Evolutionary conservation across 331 rosid species (phyloP).

Genomic region (Pyracantha coccinea): DNA sequence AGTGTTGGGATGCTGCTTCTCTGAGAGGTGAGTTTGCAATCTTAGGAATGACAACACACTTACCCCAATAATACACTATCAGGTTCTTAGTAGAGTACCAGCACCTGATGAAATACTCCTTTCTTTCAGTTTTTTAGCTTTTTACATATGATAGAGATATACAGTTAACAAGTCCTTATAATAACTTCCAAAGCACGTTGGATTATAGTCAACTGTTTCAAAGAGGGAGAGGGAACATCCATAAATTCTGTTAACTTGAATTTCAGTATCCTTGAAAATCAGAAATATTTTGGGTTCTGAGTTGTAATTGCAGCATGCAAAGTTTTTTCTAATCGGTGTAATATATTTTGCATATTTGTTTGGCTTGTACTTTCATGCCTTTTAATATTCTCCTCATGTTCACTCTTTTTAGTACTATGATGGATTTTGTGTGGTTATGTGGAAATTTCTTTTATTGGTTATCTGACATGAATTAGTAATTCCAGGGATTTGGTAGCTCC

Average conservation of each 20-base stretch:
- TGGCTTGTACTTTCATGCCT: background rate
- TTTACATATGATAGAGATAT: background rate
- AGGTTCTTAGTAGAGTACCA: no score
- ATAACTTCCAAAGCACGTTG: background rate
- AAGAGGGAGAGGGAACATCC: background rate
- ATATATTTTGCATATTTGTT: background rate
- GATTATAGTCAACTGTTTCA: background rate
- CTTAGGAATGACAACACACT: background rate
- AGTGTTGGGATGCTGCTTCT: background rate
- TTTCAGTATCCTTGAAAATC: background rate
- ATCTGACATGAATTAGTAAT: background rate
- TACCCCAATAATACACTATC: background rate
- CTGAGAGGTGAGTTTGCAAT: background rate
- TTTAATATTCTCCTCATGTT: background rate
- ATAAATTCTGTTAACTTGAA: background rate
- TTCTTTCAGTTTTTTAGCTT: background rate
- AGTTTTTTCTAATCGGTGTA: background rate
- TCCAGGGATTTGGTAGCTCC: constrained; percentile 67
- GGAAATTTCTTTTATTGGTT: background rate
- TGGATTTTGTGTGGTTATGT: background rate
- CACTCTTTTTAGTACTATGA: background rate
- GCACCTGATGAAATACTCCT: background rate
- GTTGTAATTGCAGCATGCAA: background rate
- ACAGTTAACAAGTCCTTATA: background rate
- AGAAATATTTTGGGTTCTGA: background rate